Percentiles rank a stretch among this genome's conserved stretches.
phyloP scores from a whole-genome alignment of 352 stramenopile genomes.

The Halophytophthora polymorphica region DNA sequence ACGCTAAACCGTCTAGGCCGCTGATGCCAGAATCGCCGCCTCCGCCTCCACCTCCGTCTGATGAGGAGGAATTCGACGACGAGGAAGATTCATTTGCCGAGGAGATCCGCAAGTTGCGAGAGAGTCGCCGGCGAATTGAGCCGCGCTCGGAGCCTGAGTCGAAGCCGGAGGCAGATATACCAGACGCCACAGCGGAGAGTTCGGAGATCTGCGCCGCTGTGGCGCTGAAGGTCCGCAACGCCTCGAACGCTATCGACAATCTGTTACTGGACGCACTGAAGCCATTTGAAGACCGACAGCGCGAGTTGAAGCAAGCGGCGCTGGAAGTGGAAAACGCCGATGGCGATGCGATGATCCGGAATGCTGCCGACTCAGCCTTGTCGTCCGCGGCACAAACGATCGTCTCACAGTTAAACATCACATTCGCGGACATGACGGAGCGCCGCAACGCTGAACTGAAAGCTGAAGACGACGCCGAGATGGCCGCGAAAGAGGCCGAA shows the following conservation, averaged over 20 bases:
- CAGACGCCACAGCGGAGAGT: not conserved
- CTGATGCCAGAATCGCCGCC: constrained; percentile 11
- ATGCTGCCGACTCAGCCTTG: constrained; percentile 16
- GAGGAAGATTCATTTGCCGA: constrained; percentile 49
- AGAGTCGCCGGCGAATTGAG: constrained; percentile 10
- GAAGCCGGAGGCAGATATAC: constrained; percentile 6
- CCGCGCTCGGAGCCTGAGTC: constrained; percentile 12
- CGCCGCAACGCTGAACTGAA: constrained; percentile 35
- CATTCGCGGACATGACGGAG: constrained; percentile 35
- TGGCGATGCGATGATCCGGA: constrained; percentile 11
- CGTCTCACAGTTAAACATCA: constrained; percentile 39
- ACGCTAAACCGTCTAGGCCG: constrained; percentile 1
- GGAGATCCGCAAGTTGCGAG: constrained; percentile 33
- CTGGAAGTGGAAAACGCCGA: constrained; percentile 8
- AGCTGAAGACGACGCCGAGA: constrained; percentile 18
- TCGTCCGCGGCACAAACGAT: constrained; percentile 33
- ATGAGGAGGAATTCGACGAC: constrained; percentile 14
- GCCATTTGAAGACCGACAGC: constrained; percentile 40
- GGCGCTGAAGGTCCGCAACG: constrained; percentile 28
- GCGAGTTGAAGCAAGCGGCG: constrained; percentile 26
- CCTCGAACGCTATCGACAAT: constrained; percentile 41
- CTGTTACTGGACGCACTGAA: constrained; percentile 43
- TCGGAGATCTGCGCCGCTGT: constrained; percentile 2
- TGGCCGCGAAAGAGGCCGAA: constrained; percentile 28
- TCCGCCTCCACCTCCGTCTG: constrained; percentile 13